phyloP scores from a whole-genome alignment of 805 yeast genomes.

The Wickerhamomyces hampshirensis region DNA sequence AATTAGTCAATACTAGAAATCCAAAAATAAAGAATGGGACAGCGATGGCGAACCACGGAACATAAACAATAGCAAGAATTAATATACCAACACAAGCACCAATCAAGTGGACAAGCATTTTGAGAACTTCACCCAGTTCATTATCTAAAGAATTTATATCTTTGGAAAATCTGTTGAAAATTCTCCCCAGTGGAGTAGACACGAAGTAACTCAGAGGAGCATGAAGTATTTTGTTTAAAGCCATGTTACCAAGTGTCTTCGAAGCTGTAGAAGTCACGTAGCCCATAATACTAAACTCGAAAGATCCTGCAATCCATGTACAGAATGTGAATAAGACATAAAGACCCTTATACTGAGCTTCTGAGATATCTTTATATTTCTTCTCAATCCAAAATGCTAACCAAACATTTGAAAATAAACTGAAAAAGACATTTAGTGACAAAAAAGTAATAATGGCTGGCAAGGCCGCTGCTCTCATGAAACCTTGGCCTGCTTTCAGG shows the following conservation, averaged over 20 bases:
- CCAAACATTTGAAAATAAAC: slow-evolving; percentile 68
- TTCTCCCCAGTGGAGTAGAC: slow-evolving; percentile 83
- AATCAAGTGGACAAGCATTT: slow-evolving; percentile 52
- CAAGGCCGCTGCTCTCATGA: slow-evolving; percentile 27
- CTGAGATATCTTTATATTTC: slow-evolving; percentile 41
- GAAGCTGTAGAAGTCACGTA: slow-evolving; percentile 53
- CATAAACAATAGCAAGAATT: slow-evolving; percentile 59
- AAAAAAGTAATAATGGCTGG: slow-evolving; percentile 25
- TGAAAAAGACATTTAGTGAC: slow-evolving; percentile 42
- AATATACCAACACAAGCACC: slow-evolving; percentile 59
- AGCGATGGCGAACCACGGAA: slow-evolving; percentile 73
- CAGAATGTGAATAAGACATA: slow-evolving; percentile 58
- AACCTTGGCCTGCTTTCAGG: slow-evolving; percentile 51
- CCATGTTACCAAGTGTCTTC: slow-evolving; percentile 52
- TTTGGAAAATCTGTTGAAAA: slow-evolving; percentile 78
- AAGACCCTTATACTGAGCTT: slow-evolving; percentile 67
- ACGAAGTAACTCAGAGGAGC: slow-evolving; percentile 84
- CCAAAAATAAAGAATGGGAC: slow-evolving; percentile 47
- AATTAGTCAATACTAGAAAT: slow-evolving; percentile 42
- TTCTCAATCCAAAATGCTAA: slow-evolving; percentile 73
- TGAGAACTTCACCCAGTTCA: slow-evolving; percentile 65
- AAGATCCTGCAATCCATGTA: slow-evolving; percentile 40
- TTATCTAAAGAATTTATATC: slow-evolving; percentile 83
- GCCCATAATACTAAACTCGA: slow-evolving; percentile 41
- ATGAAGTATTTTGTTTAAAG: slow-evolving; percentile 55